These are phyloP conservation scores for Euphorbia corollata DNA, from an alignment of 441 rosid species.

Conservation along the genomic window DNA sequence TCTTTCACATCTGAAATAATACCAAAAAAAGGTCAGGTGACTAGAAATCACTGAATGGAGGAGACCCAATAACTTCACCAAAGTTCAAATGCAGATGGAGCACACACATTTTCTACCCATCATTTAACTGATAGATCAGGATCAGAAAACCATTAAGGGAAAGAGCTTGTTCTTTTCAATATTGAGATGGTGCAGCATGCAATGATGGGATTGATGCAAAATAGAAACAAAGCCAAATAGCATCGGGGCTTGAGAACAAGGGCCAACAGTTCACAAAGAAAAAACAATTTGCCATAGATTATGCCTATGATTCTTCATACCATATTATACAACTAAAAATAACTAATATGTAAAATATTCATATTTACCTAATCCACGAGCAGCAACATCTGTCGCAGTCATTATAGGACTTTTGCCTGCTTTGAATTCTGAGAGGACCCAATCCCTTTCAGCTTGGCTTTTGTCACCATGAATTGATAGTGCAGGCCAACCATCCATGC, in stretches of 20 bases:
- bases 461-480: slow-evolving; percentile 95
- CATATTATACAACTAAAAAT: not conserved
- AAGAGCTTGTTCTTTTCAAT: no score
- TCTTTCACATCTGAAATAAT: slow-evolving; percentile 77
- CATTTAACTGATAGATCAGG: not conserved
- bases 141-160: slow-evolving; percentile 4
- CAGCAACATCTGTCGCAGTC: slow-evolving; percentile 98
- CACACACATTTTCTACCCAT: not conserved
- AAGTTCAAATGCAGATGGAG: not conserved
- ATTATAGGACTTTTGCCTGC: slow-evolving; percentile 95
- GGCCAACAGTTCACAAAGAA: not conserved
- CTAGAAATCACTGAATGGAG: not conserved
- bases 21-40: slow-evolving; percentile 6
- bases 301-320: not conserved
- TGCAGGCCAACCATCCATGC: slow-evolving; percentile 99
- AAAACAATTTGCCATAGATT: not conserved
- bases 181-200: not conserved
- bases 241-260: not conserved
- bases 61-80: not conserved
- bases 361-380: slow-evolving; percentile 84
- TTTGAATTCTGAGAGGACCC: slow-evolving; percentile 96
- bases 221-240: not conserved
- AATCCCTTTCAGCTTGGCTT: slow-evolving; percentile 97
- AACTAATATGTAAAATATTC: not conserved
- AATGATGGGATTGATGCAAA: not conserved